These are phyloP conservation scores for Umbelopsis isabellina DNA, from an alignment of 192 early-diverging fungal genomes.

Conservation along the genomic window DNA sequence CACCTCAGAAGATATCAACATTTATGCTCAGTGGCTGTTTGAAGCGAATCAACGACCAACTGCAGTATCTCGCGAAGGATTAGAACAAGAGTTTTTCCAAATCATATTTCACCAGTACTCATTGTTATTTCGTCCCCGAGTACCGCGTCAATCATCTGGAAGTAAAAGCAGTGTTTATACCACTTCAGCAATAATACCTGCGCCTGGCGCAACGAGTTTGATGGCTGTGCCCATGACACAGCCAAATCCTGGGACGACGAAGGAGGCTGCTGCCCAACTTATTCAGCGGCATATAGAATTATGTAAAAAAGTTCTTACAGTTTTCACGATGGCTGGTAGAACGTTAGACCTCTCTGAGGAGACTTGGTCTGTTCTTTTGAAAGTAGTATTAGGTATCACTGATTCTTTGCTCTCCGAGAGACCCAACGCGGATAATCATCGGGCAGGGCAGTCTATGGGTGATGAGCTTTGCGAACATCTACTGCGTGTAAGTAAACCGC, in stretches of 20 bases:
- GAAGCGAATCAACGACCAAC: slow-evolving; percentile 61
- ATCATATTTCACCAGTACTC: slow-evolving; percentile 80
- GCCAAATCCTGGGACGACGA: slow-evolving; percentile 8
- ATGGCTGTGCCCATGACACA: neutral
- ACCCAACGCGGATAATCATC: neutral
- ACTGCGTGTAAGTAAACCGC: slow-evolving; percentile 53
- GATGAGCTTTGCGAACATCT: slow-evolving; percentile 79
- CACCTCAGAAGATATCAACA: slow-evolving; percentile 62
- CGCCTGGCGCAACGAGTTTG: neutral
- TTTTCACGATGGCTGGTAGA: slow-evolving; percentile 64
- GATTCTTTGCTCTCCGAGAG: slow-evolving; percentile 73
- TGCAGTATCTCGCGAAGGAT: slow-evolving; percentile 54
- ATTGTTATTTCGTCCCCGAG: slow-evolving; percentile 65
- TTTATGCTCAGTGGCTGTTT: slow-evolving; percentile 82
- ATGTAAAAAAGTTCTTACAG: slow-evolving; percentile 70
- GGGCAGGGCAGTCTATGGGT: slow-evolving; percentile 57
- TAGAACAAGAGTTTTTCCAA: slow-evolving; percentile 74
- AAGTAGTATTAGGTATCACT: slow-evolving; percentile 77
- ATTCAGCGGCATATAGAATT: slow-evolving; percentile 70
- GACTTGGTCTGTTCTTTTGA: slow-evolving; percentile 82
- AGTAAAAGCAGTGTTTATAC: neutral
- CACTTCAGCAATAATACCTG: neutral
- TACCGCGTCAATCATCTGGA: slow-evolving; percentile 19
- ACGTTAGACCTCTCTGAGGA: slow-evolving; percentile 69
- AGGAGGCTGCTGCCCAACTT: slow-evolving; percentile 35